A percentile compares a stretch with the other conserved stretches of the same genome.
phyloP scores from a whole-genome alignment of 2,329 filamentous ascomycete species.

The Epichloe scottii region DNA sequence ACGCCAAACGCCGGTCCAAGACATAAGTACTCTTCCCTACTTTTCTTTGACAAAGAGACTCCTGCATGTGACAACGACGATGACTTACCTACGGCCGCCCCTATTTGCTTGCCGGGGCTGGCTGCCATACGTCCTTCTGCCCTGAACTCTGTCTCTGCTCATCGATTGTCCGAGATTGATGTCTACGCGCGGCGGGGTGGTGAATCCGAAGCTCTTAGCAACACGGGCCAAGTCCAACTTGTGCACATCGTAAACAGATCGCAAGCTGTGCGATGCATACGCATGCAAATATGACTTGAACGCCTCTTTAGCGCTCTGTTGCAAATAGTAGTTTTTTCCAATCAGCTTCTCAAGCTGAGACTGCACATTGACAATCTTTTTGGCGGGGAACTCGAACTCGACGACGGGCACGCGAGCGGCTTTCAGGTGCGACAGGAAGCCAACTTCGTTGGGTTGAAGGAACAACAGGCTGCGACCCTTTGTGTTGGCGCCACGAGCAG shows the following conservation, averaged over 20 bases:
- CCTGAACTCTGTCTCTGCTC: slow-evolving; percentile 53
- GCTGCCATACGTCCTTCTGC: slow-evolving; percentile 61
- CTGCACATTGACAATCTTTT: slow-evolving; percentile 85
- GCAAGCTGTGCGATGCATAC: slow-evolving; percentile 62
- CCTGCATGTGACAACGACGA: background rate
- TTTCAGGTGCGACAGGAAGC: slow-evolving; percentile 84
- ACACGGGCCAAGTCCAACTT: slow-evolving; percentile 76
- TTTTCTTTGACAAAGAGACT: background rate
- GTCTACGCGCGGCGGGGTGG: slow-evolving; percentile 67
- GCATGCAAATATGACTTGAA: slow-evolving; percentile 90
- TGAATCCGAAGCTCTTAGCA: slow-evolving; percentile 73
- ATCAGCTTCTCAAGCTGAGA: slow-evolving; percentile 91
- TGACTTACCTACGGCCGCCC: slow-evolving; percentile 6
- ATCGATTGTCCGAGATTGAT: slow-evolving; percentile 72
- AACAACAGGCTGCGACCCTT: slow-evolving; percentile 89
- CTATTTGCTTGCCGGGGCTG: slow-evolving; percentile 51
- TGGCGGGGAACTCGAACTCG: slow-evolving; percentile 88
- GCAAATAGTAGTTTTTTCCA: slow-evolving; percentile 89
- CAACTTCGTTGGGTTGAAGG: slow-evolving; percentile 81
- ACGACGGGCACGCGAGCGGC: slow-evolving; percentile 85
- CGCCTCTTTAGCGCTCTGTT: slow-evolving; percentile 68
- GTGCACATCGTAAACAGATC: slow-evolving; percentile 61
- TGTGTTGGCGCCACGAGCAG: slow-evolving; percentile 69
- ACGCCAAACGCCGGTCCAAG: slow-evolving; percentile 4
- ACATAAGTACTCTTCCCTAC: background rate